Conservation (phyloP, 306 rosid species). For the Gastrolobium villosum region DNA sequence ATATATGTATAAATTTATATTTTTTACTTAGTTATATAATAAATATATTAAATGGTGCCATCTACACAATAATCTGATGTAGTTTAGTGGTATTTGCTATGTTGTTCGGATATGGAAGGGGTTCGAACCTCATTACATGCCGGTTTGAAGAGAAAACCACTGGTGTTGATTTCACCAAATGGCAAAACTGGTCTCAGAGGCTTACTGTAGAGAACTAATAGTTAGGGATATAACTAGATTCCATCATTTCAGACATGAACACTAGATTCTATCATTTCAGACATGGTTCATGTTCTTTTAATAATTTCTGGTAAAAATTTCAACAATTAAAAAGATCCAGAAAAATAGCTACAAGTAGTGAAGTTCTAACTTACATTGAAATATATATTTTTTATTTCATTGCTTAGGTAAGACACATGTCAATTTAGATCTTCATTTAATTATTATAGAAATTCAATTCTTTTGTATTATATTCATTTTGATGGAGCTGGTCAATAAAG, state of each 20-base stretch:
- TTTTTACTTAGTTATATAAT: no score
- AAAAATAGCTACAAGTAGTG: neutral
- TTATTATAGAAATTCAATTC: neutral
- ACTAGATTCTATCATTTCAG: constrained; percentile 90
- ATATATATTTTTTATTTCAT: neutral
- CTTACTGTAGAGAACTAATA: constrained; percentile 68
- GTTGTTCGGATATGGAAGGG: no score
- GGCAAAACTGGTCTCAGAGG: constrained; percentile 74
- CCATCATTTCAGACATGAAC: constrained; percentile 48
- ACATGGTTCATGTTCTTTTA: constrained; percentile 78
- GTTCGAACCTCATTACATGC: no score
- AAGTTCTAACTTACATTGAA: constrained; percentile 15
- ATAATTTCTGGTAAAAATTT: constrained; percentile 71
- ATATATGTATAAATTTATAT: no score
- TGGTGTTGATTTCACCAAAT: constrained; percentile 83
- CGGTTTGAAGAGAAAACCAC: no score
- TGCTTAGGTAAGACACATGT: neutral
- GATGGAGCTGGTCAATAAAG: no score
- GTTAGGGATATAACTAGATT: constrained; percentile 81
- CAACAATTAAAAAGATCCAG: constrained; percentile 23
- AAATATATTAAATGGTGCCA: no score
- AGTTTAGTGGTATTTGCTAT: no score
- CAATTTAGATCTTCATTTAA: neutral
- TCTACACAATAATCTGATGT: no score
- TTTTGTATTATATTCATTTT: neutral